These are phyloP conservation scores for Saccharum spontaneum DNA, from an alignment of 176 grass and related monocot species.

Conservation along the genomic window DNA sequence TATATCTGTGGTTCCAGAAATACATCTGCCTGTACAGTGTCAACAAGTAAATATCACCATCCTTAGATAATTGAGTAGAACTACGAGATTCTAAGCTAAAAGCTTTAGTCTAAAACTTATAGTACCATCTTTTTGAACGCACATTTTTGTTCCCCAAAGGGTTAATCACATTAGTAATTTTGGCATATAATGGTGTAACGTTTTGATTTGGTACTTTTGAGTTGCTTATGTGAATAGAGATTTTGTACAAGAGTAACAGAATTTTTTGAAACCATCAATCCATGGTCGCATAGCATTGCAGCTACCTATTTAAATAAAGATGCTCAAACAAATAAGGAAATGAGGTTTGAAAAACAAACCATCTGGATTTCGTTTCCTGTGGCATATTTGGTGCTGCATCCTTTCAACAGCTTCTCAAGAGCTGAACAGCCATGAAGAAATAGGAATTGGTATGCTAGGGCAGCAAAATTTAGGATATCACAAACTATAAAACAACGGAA, in stretches of 20 bases:
- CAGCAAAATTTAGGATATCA: not conserved
- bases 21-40: conserved; percentile 49
- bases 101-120: not conserved
- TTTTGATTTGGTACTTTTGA: not conserved
- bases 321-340: not conserved
- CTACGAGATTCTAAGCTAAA: not conserved
- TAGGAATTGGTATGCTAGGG: not conserved
- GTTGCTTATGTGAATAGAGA: not conserved
- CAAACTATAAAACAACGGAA: not conserved
- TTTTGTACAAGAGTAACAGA: not conserved
- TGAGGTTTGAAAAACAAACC: conserved; percentile 38
- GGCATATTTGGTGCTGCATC: conserved; percentile 57
- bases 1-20: conserved; percentile 69
- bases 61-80: not conserved
- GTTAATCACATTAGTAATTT: not conserved
- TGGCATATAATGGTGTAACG: not conserved
- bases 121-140: not conserved
- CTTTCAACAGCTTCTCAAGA: conserved; percentile 64
- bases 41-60: not conserved
- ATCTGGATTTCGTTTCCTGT: conserved; percentile 73
- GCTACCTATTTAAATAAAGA: not conserved
- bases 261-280: not conserved
- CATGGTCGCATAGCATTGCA: not conserved
- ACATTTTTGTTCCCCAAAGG: not conserved
- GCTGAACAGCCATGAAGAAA: conserved; percentile 45